phyloP scores from a whole-genome alignment of 192 early-diverging fungal species.

The Gryganskiella cystojenkinii region DNA sequence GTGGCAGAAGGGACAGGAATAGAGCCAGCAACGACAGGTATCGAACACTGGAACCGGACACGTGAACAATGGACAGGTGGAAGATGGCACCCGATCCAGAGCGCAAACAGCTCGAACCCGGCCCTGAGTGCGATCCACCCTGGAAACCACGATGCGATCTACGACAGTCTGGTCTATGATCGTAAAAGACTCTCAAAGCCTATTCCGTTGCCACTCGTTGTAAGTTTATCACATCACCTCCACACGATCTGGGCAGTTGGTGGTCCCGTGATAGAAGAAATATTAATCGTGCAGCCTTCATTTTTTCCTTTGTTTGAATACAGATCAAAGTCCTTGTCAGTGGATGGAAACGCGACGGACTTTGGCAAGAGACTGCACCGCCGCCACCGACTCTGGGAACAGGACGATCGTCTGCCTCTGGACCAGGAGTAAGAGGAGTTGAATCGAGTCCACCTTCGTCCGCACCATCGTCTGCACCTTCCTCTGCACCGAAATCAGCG shows the following conservation, averaged over 20 bases:
- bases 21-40: slow-evolving; percentile 21
- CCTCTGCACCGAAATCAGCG: slow-evolving; percentile 1
- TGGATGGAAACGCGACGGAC: slow-evolving; percentile 66
- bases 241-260: too few relatives aligned
- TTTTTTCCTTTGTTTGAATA: too few relatives aligned
- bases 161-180: slow-evolving; percentile 56
- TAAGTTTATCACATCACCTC: slow-evolving; percentile 45
- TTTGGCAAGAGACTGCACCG: slow-evolving; percentile 59
- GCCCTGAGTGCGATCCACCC: slow-evolving; percentile 38
- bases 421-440: too few relatives aligned
- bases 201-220: slow-evolving; percentile 57
- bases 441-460: slow-evolving; percentile 24
- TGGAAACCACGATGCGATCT: slow-evolving; percentile 52
- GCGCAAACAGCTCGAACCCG: slow-evolving; percentile 41
- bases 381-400: slow-evolving; percentile 14
- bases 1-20: neutral
- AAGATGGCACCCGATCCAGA: slow-evolving; percentile 29
- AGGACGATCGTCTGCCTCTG: too few relatives aligned
- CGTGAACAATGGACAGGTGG: slow-evolving; percentile 58
- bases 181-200: slow-evolving; percentile 57
- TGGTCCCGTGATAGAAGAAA: too few relatives aligned
- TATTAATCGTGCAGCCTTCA: too few relatives aligned
- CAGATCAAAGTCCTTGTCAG: slow-evolving; percentile 63
- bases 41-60: slow-evolving; percentile 60
- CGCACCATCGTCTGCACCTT: slow-evolving; percentile 12